Conservation (phyloP, 2,329 filamentous ascomycete genomes). For the Magnaporthiopsis incrustans region DNA sequence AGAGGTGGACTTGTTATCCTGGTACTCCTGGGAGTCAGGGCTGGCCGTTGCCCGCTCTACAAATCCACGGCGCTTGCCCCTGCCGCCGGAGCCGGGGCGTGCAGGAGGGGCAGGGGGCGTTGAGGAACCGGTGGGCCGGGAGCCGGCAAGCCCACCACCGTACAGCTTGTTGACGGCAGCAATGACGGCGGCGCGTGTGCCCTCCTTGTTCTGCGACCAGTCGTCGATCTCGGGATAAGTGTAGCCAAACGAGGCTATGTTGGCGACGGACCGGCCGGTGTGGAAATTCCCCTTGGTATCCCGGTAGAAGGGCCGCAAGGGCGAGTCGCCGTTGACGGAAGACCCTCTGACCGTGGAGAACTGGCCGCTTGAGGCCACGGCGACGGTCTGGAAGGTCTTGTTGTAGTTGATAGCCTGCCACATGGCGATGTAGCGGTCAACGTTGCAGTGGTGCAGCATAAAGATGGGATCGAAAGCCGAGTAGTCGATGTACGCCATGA, state of each 20-base stretch:
- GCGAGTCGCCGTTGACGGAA: slow-evolving; percentile 29
- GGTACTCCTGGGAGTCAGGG: not conserved
- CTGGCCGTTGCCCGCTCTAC: not conserved
- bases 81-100: not conserved
- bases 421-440: slow-evolving; percentile 46
- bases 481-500: slow-evolving; percentile 21
- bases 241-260: slow-evolving; percentile 26
- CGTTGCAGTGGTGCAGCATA: slow-evolving; percentile 42
- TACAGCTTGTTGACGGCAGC: slow-evolving; percentile 8
- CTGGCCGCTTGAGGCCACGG: slow-evolving; percentile 12
- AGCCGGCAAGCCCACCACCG: slow-evolving; percentile 3
- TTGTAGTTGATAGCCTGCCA: slow-evolving; percentile 27
- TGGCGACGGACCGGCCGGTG: slow-evolving; percentile 25
- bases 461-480: slow-evolving; percentile 34
- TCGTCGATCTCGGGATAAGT: slow-evolving; percentile 25
- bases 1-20: not conserved
- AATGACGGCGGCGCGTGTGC: slow-evolving; percentile 3
- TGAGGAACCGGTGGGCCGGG: not conserved
- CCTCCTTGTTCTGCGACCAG: not conserved
- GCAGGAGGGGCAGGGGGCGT: not conserved
- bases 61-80: not conserved
- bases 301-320: slow-evolving; percentile 38
- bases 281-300: slow-evolving; percentile 28
- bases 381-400: slow-evolving; percentile 13
- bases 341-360: slow-evolving; percentile 32